phyloP scores from a whole-genome alignment of 106 monocot genomes.

The Dioscorea dumetorum region DNA sequence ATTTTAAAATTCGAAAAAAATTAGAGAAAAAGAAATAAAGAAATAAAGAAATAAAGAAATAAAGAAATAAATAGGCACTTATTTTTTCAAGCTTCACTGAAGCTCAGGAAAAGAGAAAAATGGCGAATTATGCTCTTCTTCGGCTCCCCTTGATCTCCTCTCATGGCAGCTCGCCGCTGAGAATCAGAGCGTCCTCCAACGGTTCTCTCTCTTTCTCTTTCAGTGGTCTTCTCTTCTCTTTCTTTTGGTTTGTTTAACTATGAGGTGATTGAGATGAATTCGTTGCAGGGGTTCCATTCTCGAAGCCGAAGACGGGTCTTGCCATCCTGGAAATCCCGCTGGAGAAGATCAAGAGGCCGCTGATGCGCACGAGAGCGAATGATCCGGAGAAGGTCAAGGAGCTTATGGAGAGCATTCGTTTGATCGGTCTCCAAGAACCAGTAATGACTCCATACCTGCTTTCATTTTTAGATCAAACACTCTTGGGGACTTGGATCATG shows the following conservation, averaged over 20 bases:
- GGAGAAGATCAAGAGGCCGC: conserved; percentile 76
- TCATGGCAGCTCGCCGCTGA: background rate
- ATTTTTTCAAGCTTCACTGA: no score
- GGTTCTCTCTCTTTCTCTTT: conserved; percentile 6
- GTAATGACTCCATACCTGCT: conserved; percentile 21
- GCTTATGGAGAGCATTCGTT: conserved; percentile 84
- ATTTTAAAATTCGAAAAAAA: no score
- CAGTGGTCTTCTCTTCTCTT: background rate
- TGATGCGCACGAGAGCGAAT: conserved; percentile 74
- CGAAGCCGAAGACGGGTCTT: conserved; percentile 63
- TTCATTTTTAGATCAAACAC: background rate
- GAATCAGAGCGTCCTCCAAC: conserved; percentile 10
- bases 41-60: no score
- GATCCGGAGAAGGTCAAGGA: conserved; percentile 85
- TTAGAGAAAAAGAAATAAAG: no score
- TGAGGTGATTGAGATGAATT: background rate
- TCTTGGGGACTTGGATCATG: background rate
- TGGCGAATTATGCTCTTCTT: conserved; percentile 12
- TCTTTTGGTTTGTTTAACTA: background rate
- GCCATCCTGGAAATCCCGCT: conserved; percentile 72
- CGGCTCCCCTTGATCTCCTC: background rate
- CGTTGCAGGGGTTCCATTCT: conserved; percentile 56
- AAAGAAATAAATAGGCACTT: no score
- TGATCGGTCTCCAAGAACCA: conserved; percentile 87
- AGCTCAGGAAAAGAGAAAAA: background rate